Evolutionary conservation across 106 monocot species (phyloP), one percentile per base, ranked within the genome.

Genomic region (Dioscorea alata): DNA sequence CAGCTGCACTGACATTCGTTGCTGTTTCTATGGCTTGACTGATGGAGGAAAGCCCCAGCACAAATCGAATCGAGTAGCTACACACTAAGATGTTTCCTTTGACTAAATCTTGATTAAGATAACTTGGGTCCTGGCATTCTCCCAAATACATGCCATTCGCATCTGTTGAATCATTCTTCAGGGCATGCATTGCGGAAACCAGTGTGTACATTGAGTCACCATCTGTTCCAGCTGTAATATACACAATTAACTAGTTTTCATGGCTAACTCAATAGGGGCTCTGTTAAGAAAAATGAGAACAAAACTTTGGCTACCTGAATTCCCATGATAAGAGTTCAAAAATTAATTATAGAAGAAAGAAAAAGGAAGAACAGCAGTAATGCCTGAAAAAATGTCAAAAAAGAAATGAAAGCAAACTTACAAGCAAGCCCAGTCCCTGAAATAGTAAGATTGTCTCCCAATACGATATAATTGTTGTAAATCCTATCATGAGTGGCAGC

Each of bases 81-180:
- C 97, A 97, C 49, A 97, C 80, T 56, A 97, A 69, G 48, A 97
- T 50, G 21, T 85, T 97, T 73, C 97, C 92, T 56, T 79, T 60
- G 18, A 87, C 70, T 48, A 85, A 59, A 65, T 89, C 74, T 62
- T 75, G 67, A 66, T 92, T 73, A 13, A 97, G 75, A 73, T 48
- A 61, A 69, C 79, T 81, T n/a, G 97, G 75, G 33, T 97, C 92
- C 70, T 97, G 97, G 82, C 97, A 97, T 79, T 97, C 97, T 23
- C 87, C 86, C 57, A 90, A 4, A 48, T 91, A 89, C 81, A 95
- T 77, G 21, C 79, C 66, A 71, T 69, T 83, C 61, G 33, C 72
- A 24, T 68, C 73, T 13, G 73, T 71, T 16, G 69, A 72, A 58
- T 79, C 84, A 48, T 78, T 87, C 71, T 75, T 82, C 70, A 87